phyloP scores from a whole-genome alignment of 805 yeast species.

The Suhomyces prunicola region DNA sequence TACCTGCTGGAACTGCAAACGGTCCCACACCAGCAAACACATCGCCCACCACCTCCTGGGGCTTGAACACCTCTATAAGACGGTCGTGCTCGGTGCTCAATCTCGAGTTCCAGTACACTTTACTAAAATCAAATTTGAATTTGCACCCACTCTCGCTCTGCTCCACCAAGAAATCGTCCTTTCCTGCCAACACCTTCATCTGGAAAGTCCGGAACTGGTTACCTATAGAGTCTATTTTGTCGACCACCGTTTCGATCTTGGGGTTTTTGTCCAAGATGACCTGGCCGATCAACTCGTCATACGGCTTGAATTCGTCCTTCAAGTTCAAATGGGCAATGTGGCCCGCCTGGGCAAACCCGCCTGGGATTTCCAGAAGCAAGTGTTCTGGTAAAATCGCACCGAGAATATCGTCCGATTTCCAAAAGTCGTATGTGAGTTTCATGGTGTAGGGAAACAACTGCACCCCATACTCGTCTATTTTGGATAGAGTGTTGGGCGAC shows the following conservation, averaged over 20 bases:
- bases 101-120: slow-evolving; percentile 97
- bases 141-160: slow-evolving; percentile 85
- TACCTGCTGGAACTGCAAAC: slow-evolving; percentile 94
- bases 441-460: slow-evolving; percentile 52
- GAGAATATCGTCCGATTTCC: slow-evolving; percentile 88
- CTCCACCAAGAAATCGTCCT: slow-evolving; percentile 68
- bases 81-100: slow-evolving; percentile 91
- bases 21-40: slow-evolving; percentile 99
- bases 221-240: slow-evolving; percentile 82
- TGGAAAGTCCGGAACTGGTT: slow-evolving; percentile 87
- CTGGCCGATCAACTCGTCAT: slow-evolving; percentile 77
- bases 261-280: slow-evolving; percentile 86
- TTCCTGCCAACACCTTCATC: slow-evolving; percentile 93
- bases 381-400: slow-evolving; percentile 73
- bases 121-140: slow-evolving; percentile 84
- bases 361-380: slow-evolving; percentile 68
- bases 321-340: slow-evolving; percentile 93
- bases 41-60: slow-evolving; percentile 81
- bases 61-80: slow-evolving; percentile 56
- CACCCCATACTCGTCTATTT: slow-evolving; percentile 47
- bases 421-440: slow-evolving; percentile 65
- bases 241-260: slow-evolving; percentile 82
- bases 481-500: slow-evolving; percentile 40
- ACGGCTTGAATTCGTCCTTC: slow-evolving; percentile 80
- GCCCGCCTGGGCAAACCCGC: slow-evolving; percentile 91